Evolutionary conservation across 306 rosid species (phyloP).

Genomic region (Lupinus albus): DNA sequence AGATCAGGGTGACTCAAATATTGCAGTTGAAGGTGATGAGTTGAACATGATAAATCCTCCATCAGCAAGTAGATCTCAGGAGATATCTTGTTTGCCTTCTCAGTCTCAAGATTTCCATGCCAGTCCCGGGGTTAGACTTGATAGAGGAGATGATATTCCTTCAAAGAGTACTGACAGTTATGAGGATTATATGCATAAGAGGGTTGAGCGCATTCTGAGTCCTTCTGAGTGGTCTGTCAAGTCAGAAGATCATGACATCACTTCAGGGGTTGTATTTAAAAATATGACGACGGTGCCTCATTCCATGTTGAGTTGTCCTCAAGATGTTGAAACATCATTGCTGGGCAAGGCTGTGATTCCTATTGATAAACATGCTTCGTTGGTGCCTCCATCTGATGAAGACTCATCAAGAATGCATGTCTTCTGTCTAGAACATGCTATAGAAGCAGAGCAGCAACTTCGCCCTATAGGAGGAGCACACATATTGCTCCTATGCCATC

Average conservation of each 20-base stretch:
- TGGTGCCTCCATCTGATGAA: constrained; percentile 63
- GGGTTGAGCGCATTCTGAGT: constrained; percentile 37
- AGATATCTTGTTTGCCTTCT: constrained; percentile 48
- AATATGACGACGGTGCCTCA: constrained; percentile 38
- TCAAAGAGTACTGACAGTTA: constrained; percentile 13
- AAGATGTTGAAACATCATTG: constrained; percentile 48
- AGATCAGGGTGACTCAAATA: constrained; percentile 54
- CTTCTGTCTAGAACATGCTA: too few relatives aligned
- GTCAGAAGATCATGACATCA: constrained; percentile 42
- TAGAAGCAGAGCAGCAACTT: constrained; percentile 88
- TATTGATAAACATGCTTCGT: constrained; percentile 45
- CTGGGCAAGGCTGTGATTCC: constrained; percentile 43
- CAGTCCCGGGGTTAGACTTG: constrained; percentile 32
- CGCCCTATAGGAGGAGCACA: constrained; percentile 86
- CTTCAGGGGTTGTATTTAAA: constrained; percentile 45
- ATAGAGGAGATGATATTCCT: constrained; percentile 35
- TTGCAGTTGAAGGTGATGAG: constrained; percentile 38
- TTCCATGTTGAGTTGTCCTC: constrained; percentile 38
- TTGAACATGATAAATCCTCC: constrained; percentile 41
- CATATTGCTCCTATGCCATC: constrained; percentile 52
- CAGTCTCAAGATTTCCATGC: constrained; percentile 35
- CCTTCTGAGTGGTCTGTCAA: constrained; percentile 45
- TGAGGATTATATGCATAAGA: constrained; percentile 45
- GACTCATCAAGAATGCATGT: constrained; percentile 92
- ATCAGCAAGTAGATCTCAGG: constrained; percentile 48